Conservation (phyloP, 2,329 filamentous ascomycete genomes). For the Colletotrichum lindemuthianum region DNA sequence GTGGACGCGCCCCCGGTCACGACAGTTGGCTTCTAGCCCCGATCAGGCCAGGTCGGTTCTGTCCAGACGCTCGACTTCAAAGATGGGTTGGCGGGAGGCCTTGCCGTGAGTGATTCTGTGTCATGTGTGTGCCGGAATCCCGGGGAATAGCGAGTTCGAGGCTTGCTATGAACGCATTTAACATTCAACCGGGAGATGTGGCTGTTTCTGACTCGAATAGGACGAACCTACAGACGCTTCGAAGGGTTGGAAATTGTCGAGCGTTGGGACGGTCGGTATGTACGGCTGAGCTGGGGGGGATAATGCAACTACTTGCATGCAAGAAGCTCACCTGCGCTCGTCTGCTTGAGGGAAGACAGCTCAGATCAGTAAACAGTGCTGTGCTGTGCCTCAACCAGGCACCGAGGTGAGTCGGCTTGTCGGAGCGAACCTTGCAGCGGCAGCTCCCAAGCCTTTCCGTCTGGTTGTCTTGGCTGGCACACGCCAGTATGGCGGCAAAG, state of each 20-base stretch:
- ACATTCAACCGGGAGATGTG: neutral
- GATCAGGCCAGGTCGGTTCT: neutral
- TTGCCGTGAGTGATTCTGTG: slow-evolving; percentile 7
- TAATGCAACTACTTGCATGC: neutral
- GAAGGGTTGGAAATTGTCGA: too few species aligned
- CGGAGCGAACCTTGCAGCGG: slow-evolving; percentile 17
- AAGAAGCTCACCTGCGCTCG: neutral
- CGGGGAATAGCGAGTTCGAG: neutral
- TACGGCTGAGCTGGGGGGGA: neutral
- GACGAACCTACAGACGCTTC: too few species aligned
- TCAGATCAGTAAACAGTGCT: neutral
- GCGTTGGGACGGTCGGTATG: too few species aligned
- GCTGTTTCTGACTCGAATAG: neutral
- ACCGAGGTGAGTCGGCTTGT: slow-evolving; percentile 18
- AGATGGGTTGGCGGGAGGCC: slow-evolving; percentile 13
- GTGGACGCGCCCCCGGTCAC: neutral
- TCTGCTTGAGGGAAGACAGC: neutral
- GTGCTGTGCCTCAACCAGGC: neutral
- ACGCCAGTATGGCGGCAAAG: neutral
- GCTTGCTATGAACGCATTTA: slow-evolving; percentile 1
- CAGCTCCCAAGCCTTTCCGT: neutral
- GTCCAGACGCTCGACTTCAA: neutral
- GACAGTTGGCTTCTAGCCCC: neutral
- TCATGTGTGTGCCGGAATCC: neutral
- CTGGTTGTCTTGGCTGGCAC: neutral